Base-by-base conservation (phyloP, 2,329 filamentous ascomycete genomes). In the Beauveria brongniartii region DNA sequence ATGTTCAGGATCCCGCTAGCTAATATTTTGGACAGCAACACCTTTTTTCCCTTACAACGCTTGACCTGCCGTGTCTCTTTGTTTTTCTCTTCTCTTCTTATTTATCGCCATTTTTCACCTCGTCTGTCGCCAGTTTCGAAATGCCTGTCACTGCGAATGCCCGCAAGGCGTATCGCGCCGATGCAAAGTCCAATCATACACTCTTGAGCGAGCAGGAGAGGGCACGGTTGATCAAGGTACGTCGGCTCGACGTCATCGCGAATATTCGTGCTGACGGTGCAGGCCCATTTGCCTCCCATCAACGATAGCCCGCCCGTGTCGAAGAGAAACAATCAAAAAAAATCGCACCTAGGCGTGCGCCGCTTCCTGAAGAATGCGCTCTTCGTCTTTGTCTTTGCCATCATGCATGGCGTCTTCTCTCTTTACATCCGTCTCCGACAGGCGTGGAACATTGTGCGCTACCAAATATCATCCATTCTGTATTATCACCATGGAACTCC, bases 401-500 rank as follows among this genome's bases (percentile, higher is more conserved):
- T 90, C 61, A 79, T 93, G 66, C 91, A 96, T 69, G 82, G 88
- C 64, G 72, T 96, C 66, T 97, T 96, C 76, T 93, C 91, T 7
- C 78, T 97, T 65, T 95, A 94, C 73, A 88, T 97, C 66, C 89
- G 92, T 64, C 75, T 91, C 62, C 87, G 92, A 62, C 87, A 91
- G 70, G 84, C 86, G 60, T 94, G 91, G 76, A 88, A 93, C 72
- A 84, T 88, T 9, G 81, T 96, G 55, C 80, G 86, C 66, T 89
- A 94, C 72, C 87, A 90, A 63, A 78, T 93, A 65, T 84, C 91
- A 58, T 90, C 91, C 10, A 83, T 97, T 63, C 80, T 96, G 59
- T 92, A 93, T 73, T 94, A 99, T 77, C 95, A 99, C 76, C 94
- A 99, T 74, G 90, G 91, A 57, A 96, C 93, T 0, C 94, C 94